Percentiles rank a stretch among this genome's conserved stretches.
phyloP scores from a whole-genome alignment of 441 rosid species.

The Pelargonium australe region DNA sequence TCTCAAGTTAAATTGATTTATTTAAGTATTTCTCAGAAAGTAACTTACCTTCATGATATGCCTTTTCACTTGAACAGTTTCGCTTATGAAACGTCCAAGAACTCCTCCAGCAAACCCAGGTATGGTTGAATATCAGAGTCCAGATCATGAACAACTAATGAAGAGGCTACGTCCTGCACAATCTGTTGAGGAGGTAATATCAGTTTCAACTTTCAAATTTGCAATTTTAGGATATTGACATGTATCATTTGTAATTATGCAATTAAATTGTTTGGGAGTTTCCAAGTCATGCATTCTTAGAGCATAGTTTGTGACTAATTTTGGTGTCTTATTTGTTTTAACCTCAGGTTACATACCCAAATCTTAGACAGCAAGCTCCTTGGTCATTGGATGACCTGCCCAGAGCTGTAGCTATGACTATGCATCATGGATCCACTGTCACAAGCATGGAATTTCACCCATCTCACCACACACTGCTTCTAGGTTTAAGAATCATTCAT shows the following conservation, averaged over 20 bases:
- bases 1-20: constrained; percentile 10
- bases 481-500: constrained; percentile 31
- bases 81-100: constrained; percentile 51
- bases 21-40: constrained; percentile 12
- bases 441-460: constrained; percentile 91
- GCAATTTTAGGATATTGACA: constrained; percentile 17
- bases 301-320: background rate
- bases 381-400: constrained; percentile 70
- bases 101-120: constrained; percentile 55
- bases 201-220: constrained; percentile 11
- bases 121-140: constrained; percentile 58
- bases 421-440: constrained; percentile 60
- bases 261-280: constrained; percentile 2
- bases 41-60: constrained; percentile 14
- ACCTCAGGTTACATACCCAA: constrained; percentile 47
- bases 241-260: constrained; percentile 17
- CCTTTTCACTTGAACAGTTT: constrained; percentile 28
- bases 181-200: constrained; percentile 46
- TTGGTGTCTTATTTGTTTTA: constrained; percentile 32
- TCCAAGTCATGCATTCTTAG: constrained; percentile 8
- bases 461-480: constrained; percentile 56
- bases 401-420: constrained; percentile 44
- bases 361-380: constrained; percentile 64
- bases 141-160: constrained; percentile 63
- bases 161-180: constrained; percentile 65